Percentiles rank a stretch among this genome's conserved stretches.
Evolutionary conservation across 2,329 filamentous ascomycete species (phyloP).

Genomic region (Pestalotiopsis sp.): DNA sequence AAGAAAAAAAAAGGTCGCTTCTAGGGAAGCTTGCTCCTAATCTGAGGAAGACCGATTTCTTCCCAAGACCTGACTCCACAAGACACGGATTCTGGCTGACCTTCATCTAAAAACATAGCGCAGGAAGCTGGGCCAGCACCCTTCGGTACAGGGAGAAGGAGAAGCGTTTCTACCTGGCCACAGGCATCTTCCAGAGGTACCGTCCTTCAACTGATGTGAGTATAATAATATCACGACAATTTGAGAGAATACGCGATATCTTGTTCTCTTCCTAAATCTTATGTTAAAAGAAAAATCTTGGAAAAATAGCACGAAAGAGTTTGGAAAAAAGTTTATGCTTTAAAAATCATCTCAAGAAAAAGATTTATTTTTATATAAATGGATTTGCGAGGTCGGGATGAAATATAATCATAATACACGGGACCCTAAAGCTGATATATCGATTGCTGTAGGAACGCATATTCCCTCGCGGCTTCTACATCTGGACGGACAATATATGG

Average conservation of each 20-base stretch:
- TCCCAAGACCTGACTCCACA: background rate
- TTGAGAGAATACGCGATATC: too few species aligned
- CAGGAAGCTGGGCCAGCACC: slow-evolving; percentile 51
- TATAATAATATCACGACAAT: background rate
- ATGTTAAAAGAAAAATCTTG: background rate
- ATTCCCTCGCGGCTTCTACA: slow-evolving; percentile 56
- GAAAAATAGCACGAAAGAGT: too few species aligned
- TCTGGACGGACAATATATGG: slow-evolving; percentile 55
- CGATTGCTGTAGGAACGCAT: slow-evolving; percentile 38
- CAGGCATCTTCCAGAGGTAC: slow-evolving; percentile 46
- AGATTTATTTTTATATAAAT: background rate
- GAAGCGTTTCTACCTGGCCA: slow-evolving; percentile 47
- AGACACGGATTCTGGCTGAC: background rate
- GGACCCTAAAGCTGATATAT: background rate
- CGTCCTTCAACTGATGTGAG: slow-evolving; percentile 36
- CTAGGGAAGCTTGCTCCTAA: too few species aligned
- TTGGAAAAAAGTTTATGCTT: too few species aligned
- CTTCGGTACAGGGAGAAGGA: slow-evolving; percentile 43
- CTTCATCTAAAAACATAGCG: slow-evolving; percentile 19
- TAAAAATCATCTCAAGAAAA: too few species aligned
- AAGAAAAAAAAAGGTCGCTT: too few species aligned
- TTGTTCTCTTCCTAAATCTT: background rate
- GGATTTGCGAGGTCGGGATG: background rate
- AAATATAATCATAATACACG: too few species aligned
- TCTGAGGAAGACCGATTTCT: too few species aligned